Base-by-base conservation (phyloP, 345 rosid species). In the Pistacia atlantica region DNA sequence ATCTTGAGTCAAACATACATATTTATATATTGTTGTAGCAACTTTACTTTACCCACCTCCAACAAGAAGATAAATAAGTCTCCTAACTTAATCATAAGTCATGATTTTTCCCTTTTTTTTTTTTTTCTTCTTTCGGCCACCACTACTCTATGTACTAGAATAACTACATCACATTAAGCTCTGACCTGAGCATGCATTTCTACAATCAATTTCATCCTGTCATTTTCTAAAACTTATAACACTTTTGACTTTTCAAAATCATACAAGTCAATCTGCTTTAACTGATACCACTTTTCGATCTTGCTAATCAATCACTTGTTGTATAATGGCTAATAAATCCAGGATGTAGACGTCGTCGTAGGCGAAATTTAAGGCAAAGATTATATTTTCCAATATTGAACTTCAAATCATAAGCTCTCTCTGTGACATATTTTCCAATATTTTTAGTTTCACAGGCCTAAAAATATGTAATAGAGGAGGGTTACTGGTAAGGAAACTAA, bases 401-500 rank as follows among this genome's bases (percentile, higher is more conserved):
- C 69, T 67, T 38, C 25, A 9, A 69, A 16, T 35, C 67, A 66
- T 11, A 52, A 52, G 37, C 63, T 70, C 56, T 45, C 49, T 48
- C 22, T 6, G 35, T 12, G 3, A 5, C 55, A 55, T 31, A n/a
- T 48, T 69, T 31, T 28, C 22, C 66, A 62, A 71, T 56, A 16
- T 33, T 48, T 11, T 42, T 48, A 62, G 22, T 59, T 49, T 86
- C 82, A 87, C 63, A 90, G 77, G 72, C 90, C 95, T 77, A 90
- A 74, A 56, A 87, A 82, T 42, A 90, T 81, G 81, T 92, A 92
- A 72, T 92, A 92, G 74, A 92, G 84, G 51, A 90, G 84, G 4
- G 95, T 92, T 54, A 90, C 91, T 4, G 93, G 97, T 69, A 92
- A 82, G 14, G 97, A 89, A 59, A 90, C 94, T 72, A 92, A 60